These are phyloP conservation scores for Obelidium mucronatum DNA, from an alignment of 192 early-diverging fungal genomes.

Conservation along the genomic window DNA sequence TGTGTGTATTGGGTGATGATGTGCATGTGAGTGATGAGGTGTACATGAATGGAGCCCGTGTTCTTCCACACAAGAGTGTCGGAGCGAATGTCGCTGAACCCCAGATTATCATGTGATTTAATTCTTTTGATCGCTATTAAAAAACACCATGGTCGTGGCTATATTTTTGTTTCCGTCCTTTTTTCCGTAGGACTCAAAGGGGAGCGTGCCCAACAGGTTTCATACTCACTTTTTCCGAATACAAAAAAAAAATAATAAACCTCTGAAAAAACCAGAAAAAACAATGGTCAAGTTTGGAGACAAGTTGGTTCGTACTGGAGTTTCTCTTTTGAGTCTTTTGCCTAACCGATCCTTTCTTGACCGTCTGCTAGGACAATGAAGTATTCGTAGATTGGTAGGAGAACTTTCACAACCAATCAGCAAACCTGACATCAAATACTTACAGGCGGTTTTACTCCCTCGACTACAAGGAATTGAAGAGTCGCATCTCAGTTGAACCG, in stretches of 20 bases:
- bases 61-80: conserved; percentile 64
- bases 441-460: conserved; percentile 40
- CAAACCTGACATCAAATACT: neutral
- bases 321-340: neutral
- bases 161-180: conserved; percentile 8
- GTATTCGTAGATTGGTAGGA: conserved; percentile 32
- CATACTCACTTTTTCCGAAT: too few species aligned
- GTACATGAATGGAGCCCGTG: conserved; percentile 56
- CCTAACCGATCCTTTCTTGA: neutral
- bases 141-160: neutral
- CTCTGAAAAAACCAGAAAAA: neutral
- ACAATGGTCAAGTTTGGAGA: conserved; percentile 38
- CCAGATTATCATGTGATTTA: conserved; percentile 49
- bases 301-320: conserved; percentile 30
- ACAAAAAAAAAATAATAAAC: neutral
- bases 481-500: conserved; percentile 25
- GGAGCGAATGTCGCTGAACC: conserved; percentile 40
- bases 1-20: conserved; percentile 97
- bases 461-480: conserved; percentile 41
- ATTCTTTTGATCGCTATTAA: too few species aligned
- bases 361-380: conserved; percentile 14
- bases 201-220: too few species aligned
- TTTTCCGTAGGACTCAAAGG: neutral
- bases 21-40: conserved; percentile 91
- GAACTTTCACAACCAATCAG: too few species aligned